Conservation (phyloP, 2,329 filamentous ascomycete species). For the Colletotrichum sp. region DNA sequence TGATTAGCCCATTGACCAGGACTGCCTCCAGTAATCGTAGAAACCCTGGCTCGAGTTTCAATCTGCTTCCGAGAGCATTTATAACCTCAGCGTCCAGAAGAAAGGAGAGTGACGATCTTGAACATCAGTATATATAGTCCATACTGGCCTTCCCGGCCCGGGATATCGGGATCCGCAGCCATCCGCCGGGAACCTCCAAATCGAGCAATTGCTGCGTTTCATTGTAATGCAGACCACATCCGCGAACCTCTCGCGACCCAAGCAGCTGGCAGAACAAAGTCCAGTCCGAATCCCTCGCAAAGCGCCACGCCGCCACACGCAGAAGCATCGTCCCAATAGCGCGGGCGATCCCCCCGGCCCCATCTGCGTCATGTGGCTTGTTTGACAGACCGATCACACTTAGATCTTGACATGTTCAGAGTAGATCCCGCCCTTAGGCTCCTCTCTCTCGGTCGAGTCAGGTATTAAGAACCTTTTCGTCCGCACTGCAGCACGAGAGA, state of each 20-base stretch:
- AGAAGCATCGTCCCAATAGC: neutral
- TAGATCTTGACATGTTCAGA: neutral
- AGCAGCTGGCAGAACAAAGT: neutral
- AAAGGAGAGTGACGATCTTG: neutral
- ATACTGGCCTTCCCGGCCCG: neutral
- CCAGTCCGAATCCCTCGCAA: neutral
- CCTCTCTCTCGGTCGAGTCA: neutral
- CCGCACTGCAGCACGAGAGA: neutral
- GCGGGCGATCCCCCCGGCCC: neutral
- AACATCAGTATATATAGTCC: neutral
- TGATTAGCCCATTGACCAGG: neutral
- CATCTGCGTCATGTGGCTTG: neutral
- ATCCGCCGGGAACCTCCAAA: neutral
- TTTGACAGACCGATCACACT: neutral
- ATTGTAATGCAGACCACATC: neutral
- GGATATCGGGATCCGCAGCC: neutral
- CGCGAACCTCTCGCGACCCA: accelerated
- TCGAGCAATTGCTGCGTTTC: neutral
- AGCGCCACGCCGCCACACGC: neutral
- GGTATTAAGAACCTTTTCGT: neutral
- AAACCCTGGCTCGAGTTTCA: accelerated
- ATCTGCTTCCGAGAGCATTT: neutral
- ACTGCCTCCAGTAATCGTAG: accelerated
- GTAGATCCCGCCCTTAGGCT: neutral
- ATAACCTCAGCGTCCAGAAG: accelerated